Conservation (phyloP, 495 filamentous ascomycete genomes). For the Geopyxis carbonaria region DNA sequence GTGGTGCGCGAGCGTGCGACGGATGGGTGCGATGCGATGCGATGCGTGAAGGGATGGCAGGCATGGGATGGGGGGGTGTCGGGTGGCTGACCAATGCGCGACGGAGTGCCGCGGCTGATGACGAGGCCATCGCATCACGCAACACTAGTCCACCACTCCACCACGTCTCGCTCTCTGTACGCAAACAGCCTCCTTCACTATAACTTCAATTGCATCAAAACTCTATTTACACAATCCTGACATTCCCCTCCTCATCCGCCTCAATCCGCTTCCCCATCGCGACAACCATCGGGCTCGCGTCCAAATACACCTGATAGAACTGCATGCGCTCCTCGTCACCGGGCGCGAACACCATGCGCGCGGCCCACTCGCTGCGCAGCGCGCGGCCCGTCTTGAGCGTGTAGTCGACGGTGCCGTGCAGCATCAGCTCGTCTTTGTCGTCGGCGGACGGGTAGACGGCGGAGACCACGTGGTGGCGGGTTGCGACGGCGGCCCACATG, state of each 20-base stretch:
- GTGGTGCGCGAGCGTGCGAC: background rate
- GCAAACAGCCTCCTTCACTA: too few relatives aligned
- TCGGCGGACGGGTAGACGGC: background rate
- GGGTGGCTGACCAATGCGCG: too few relatives aligned
- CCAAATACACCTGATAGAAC: constrained; percentile 8
- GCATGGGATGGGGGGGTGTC: too few relatives aligned
- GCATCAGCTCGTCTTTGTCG: background rate
- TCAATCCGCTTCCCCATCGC: constrained; percentile 5
- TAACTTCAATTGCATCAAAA: background rate
- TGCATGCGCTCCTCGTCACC: constrained; percentile 3
- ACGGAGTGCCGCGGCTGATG: too few relatives aligned
- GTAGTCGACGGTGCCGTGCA: constrained; percentile 4
- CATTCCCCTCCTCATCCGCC: background rate
- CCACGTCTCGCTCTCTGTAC: too few relatives aligned
- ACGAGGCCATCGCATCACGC: too few relatives aligned
- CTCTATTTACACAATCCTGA: constrained; percentile 1
- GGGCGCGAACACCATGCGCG: constrained; percentile 3
- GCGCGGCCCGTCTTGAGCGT: constrained; percentile 2
- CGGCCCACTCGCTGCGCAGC: constrained; percentile 1
- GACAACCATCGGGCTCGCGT: constrained; percentile 5
- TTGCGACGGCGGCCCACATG: constrained; percentile 5
- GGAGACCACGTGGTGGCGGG: constrained; percentile 5
- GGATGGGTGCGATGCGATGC: background rate
- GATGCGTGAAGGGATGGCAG: too few relatives aligned
- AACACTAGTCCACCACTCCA: too few relatives aligned